Conservation (phyloP, 306 rosid genomes). For the Acacia confusa region DNA sequence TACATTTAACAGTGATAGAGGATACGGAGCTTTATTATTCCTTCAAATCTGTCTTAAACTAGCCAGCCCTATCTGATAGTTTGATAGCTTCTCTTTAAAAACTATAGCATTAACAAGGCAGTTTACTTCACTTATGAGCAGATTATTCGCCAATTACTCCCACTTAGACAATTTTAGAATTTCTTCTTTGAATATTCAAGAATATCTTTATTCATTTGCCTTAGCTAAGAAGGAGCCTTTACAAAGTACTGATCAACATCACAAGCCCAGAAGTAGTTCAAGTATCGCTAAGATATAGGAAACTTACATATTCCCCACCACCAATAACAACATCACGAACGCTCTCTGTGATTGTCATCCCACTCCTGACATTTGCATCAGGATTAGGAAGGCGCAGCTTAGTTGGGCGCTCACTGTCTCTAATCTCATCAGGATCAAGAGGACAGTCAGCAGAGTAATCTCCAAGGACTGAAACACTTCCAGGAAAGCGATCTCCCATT, state of each 20-base stretch:
- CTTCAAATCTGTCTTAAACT: too few species aligned
- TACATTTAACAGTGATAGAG: too few species aligned
- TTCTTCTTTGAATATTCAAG: constrained; percentile 9
- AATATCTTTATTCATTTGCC: constrained; percentile 25
- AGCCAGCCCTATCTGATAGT: background rate
- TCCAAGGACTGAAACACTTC: constrained; percentile 92
- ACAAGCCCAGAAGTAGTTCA: constrained; percentile 27
- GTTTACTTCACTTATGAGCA: constrained; percentile 11
- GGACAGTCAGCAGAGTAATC: constrained; percentile 95
- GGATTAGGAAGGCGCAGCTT: constrained; percentile 92
- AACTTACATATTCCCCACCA: constrained; percentile 90
- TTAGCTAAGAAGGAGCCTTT: background rate
- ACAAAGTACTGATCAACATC: constrained; percentile 17
- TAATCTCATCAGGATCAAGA: constrained; percentile 95
- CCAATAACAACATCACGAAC: constrained; percentile 92
- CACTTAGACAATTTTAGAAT: constrained; percentile 9
- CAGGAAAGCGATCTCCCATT: constrained; percentile 84
- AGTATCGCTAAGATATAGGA: constrained; percentile 16
- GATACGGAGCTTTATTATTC: too few species aligned
- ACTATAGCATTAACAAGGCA: constrained; percentile 13
- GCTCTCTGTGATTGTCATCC: constrained; percentile 94
- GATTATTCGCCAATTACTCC: constrained; percentile 11
- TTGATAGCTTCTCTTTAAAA: constrained; percentile 15
- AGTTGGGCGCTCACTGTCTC: constrained; percentile 97
- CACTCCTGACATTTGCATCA: constrained; percentile 63